Conservation (phyloP, 306 rosid species). For the Myrica gale region DNA sequence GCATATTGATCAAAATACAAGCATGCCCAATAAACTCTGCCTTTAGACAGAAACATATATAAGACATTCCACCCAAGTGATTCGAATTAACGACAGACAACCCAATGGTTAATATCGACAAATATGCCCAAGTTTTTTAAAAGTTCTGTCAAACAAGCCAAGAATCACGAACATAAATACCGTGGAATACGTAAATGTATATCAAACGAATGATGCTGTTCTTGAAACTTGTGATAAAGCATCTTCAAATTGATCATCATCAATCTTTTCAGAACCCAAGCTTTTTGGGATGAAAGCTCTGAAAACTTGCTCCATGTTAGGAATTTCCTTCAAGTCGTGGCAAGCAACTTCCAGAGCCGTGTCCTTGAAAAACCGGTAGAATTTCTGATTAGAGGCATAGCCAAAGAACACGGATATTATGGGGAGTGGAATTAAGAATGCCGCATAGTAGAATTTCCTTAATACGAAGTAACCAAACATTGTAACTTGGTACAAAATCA, state of each 20-base stretch:
- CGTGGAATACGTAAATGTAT: neutral
- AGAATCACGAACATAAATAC: neutral
- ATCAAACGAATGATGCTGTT: conserved; percentile 47
- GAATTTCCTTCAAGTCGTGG: conserved; percentile 46
- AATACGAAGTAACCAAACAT: conserved; percentile 75
- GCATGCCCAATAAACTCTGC: no score
- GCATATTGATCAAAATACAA: no score
- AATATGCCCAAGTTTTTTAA: neutral
- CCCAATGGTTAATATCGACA: neutral
- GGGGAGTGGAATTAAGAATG: conserved; percentile 62
- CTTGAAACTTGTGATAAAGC: conserved; percentile 69
- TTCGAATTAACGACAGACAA: neutral
- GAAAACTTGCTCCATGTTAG: conserved; percentile 66
- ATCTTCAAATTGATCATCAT: conserved; percentile 66
- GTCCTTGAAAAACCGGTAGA: conserved; percentile 56
- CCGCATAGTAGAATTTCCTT: conserved; percentile 49
- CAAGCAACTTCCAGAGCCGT: conserved; percentile 64
- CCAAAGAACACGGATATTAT: conserved; percentile 52
- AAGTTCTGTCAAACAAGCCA: neutral
- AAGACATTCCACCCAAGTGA: neutral
- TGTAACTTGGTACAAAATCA: conserved; percentile 72
- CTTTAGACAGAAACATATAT: no score
- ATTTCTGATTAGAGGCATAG: conserved; percentile 53
- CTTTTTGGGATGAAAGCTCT: conserved; percentile 71
- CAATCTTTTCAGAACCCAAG: conserved; percentile 66